A percentile compares a stretch with the other conserved stretches of the same genome.
These are phyloP conservation scores for Fraxinus albicans DNA, from an alignment of 305 asterid species.

Conservation along the genomic window DNA sequence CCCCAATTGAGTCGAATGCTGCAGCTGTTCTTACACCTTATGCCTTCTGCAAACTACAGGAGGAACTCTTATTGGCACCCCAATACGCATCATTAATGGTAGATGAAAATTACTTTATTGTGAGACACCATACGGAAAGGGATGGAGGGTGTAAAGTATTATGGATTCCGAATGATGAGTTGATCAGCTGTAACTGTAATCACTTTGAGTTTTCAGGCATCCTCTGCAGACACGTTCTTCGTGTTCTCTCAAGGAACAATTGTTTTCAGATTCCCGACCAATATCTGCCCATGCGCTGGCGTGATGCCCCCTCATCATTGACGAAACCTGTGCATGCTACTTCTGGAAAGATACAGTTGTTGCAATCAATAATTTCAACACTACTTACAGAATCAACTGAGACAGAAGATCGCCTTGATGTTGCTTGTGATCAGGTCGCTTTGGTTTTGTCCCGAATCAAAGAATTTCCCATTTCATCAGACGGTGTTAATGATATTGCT, in stretches of 20 bases:
- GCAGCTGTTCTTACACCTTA: conserved; percentile 55
- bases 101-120: conserved; percentile 52
- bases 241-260: conserved; percentile 56
- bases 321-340: conserved; percentile 27
- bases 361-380: conserved; percentile 57
- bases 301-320: conserved; percentile 26
- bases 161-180: conserved; percentile 62
- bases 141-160: conserved; percentile 60
- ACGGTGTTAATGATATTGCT: conserved; percentile 31
- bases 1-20: conserved; percentile 67
- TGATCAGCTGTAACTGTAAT: conserved; percentile 58
- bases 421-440: conserved; percentile 55
- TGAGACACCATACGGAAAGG: conserved; percentile 56
- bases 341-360: conserved; percentile 46
- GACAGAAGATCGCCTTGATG: conserved; percentile 58
- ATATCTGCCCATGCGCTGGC: conserved; percentile 61
- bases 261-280: conserved; percentile 61
- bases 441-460: conserved; percentile 49
- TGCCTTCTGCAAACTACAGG: conserved; percentile 65
- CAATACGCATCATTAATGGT: conserved; percentile 56
- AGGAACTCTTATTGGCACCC: conserved; percentile 61
- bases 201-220: conserved; percentile 68
- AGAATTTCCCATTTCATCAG: conserved; percentile 39
- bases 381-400: conserved; percentile 57
- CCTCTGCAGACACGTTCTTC: conserved; percentile 61